Percentiles rank a stretch among this genome's conserved stretches.
Conservation (phyloP, 2,329 filamentous ascomycete genomes). For the Aspergillus caelatus region DNA sequence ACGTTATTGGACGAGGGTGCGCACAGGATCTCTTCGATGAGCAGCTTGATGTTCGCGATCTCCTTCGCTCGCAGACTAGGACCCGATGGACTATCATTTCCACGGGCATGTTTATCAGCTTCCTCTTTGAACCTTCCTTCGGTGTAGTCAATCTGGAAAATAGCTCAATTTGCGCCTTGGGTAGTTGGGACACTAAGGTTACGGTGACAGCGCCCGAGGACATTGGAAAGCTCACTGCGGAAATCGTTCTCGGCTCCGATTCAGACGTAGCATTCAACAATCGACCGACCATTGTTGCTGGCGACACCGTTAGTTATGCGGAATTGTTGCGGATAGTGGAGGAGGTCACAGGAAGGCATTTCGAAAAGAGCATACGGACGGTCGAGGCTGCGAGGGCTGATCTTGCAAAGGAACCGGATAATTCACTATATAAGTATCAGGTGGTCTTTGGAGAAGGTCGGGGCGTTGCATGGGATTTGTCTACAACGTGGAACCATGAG, state of each 20-base stretch:
- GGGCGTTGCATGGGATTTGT: slow-evolving; percentile 62
- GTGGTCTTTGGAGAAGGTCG: slow-evolving; percentile 60
- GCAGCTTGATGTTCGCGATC: slow-evolving; percentile 61
- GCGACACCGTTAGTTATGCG: slow-evolving; percentile 64
- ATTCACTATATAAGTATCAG: slow-evolving; percentile 62
- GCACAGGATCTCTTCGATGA: slow-evolving; percentile 70
- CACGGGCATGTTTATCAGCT: slow-evolving; percentile 72
- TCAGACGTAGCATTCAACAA: slow-evolving; percentile 34
- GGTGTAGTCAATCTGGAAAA: slow-evolving; percentile 60
- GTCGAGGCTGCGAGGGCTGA: slow-evolving; percentile 44
- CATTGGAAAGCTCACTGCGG: slow-evolving; percentile 64
- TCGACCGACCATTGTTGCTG: slow-evolving; percentile 61
- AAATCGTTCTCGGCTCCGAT: slow-evolving; percentile 46
- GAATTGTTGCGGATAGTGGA: slow-evolving; percentile 58
- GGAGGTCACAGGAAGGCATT: slow-evolving; percentile 41
- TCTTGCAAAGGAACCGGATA: slow-evolving; percentile 50
- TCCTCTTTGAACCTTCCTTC: slow-evolving; percentile 66
- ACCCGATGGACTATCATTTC: slow-evolving; percentile 67
- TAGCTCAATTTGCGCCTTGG: slow-evolving; percentile 56
- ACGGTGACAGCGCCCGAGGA: slow-evolving; percentile 66
- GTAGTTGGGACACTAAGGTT: slow-evolving; percentile 63
- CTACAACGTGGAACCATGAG: slow-evolving; percentile 56
- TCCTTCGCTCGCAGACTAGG: slow-evolving; percentile 52
- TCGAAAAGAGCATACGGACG: slow-evolving; percentile 48
- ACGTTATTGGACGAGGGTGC: slow-evolving; percentile 61